These are phyloP conservation scores for Prunus campanulata DNA, from an alignment of 306 rosid genomes.

Conservation along the genomic window DNA sequence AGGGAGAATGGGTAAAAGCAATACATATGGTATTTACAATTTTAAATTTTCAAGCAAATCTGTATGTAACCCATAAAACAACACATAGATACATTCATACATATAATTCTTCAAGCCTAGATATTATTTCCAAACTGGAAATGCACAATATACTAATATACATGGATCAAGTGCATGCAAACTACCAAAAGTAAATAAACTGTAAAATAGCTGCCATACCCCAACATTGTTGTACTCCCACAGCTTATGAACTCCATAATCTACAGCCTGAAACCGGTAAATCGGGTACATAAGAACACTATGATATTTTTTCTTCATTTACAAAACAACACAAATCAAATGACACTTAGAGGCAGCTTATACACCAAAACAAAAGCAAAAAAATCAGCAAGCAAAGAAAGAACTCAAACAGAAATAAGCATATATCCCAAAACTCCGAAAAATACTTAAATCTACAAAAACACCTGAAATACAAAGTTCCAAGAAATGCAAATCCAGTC, in stretches of 20 bases:
- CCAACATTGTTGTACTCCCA: constrained; percentile 95
- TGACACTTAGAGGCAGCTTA: neutral
- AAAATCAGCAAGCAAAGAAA: neutral
- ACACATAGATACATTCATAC: neutral
- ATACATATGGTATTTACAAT: neutral
- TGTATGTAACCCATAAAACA: neutral
- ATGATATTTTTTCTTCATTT: neutral
- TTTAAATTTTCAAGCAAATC: neutral
- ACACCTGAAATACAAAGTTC: neutral
- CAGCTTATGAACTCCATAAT: constrained; percentile 88
- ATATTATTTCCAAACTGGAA: neutral
- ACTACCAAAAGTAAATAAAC: neutral
- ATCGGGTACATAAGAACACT: neutral
- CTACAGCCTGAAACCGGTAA: constrained; percentile 72
- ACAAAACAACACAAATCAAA: neutral
- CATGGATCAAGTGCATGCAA: neutral
- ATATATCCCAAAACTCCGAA: neutral
- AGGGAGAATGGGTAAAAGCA: neutral
- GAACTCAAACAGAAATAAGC: neutral
- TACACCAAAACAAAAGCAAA: neutral
- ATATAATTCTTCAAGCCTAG: neutral
- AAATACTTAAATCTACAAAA: neutral
- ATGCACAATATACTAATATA: neutral
- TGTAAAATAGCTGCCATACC: constrained; percentile 35
- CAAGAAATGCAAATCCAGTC: neutral